Conservation (phyloP, 2,329 filamentous ascomycete genomes). For the Clonostachys chloroleuca region DNA sequence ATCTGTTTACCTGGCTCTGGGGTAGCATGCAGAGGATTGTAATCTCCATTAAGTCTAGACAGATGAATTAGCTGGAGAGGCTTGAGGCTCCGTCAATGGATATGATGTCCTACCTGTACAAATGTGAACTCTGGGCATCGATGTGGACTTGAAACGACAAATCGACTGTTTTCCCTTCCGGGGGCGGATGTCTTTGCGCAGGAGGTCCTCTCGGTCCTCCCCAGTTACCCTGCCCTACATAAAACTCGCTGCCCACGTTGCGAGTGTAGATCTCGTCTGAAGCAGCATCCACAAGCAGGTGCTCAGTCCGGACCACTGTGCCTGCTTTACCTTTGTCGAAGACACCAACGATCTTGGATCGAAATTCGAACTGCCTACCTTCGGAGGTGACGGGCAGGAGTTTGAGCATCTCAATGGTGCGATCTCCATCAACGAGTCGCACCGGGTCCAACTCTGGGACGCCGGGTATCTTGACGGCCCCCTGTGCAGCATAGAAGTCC, state of each 20-base stretch:
- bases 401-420: constrained; percentile 59
- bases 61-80: too few species aligned
- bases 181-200: not conserved
- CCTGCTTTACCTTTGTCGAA: constrained; percentile 41
- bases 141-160: not conserved
- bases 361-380: constrained; percentile 50
- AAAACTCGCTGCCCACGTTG: constrained; percentile 58
- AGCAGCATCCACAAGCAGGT: constrained; percentile 42
- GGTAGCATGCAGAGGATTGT: constrained; percentile 78
- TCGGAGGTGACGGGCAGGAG: constrained; percentile 57
- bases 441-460: constrained; percentile 61
- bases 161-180: not conserved
- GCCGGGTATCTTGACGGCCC: constrained; percentile 52
- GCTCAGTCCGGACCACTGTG: not conserved
- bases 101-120: constrained; percentile 2
- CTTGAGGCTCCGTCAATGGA: too few species aligned
- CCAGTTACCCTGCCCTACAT: constrained; percentile 50
- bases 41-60: constrained; percentile 69
- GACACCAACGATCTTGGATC: constrained; percentile 43
- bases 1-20: constrained; percentile 74
- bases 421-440: constrained; percentile 64
- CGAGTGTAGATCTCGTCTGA: constrained; percentile 58
- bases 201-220: constrained; percentile 29
- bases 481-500: constrained; percentile 62
- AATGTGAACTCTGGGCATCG: constrained; percentile 1